Conservation (phyloP, 768 basidiomycete species). For the Suillus paluster region DNA sequence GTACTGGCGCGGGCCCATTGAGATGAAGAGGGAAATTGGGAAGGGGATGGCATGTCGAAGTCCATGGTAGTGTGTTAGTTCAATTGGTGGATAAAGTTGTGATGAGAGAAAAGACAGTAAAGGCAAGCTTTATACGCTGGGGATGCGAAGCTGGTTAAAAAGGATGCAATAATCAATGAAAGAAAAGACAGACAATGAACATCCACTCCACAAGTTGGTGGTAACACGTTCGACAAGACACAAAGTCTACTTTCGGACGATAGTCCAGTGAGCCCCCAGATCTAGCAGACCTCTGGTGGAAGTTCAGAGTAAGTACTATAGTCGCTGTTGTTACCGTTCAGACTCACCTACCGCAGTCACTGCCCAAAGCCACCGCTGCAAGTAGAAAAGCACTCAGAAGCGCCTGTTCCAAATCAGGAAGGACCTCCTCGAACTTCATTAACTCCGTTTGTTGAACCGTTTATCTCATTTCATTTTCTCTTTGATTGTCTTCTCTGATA, state of each 20-base stretch:
- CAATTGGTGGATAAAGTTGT: background rate
- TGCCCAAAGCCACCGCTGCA: background rate
- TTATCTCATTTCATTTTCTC: background rate
- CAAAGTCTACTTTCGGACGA: background rate
- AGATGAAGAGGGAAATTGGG: conserved; percentile 3
- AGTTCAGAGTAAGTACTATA: background rate
- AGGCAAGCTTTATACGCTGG: background rate
- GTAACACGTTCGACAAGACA: background rate
- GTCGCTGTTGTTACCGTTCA: background rate
- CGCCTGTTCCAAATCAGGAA: conserved; percentile 5
- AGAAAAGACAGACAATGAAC: conserved; percentile 1
- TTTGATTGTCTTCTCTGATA: background rate
- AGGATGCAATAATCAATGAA: background rate
- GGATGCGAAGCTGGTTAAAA: background rate
- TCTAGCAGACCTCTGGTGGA: background rate
- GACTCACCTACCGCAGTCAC: background rate
- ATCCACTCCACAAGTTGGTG: background rate
- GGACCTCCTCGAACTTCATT: background rate
- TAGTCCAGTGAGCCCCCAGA: background rate
- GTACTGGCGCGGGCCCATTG: conserved; percentile 3
- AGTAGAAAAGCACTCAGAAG: background rate
- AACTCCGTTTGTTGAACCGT: background rate
- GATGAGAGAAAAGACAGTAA: background rate
- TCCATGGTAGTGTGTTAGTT: conserved; percentile 1
- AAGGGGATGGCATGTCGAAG: conserved; percentile 2